Percentiles rank a stretch among this genome's conserved stretches.
Conservation (phyloP, 2,329 filamentous ascomycete species). For the Fulvia fulva region DNA sequence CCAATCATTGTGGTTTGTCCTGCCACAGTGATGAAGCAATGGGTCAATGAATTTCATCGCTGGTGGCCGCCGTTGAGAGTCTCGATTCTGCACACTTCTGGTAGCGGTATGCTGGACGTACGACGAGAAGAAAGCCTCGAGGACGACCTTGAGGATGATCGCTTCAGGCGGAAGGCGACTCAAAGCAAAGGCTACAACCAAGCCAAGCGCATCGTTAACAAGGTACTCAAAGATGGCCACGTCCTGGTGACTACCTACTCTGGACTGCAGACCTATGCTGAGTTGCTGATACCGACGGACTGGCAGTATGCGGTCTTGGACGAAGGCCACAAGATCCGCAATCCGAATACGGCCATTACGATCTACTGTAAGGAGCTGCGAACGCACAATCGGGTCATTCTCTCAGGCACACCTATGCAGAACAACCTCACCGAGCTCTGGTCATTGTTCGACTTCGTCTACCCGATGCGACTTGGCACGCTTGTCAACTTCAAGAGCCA, state of each 20-base stretch:
- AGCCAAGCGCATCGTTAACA: slow-evolving; percentile 75
- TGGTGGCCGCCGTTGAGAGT: slow-evolving; percentile 99
- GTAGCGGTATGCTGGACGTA: slow-evolving; percentile 91
- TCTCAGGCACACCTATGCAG: slow-evolving; percentile 96
- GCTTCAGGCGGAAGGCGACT: slow-evolving; percentile 21
- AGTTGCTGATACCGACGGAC: slow-evolving; percentile 73
- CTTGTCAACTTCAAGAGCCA: slow-evolving; percentile 84
- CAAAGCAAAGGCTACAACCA: slow-evolving; percentile 59
- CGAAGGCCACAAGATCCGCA: slow-evolving; percentile 96
- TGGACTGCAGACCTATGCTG: slow-evolving; percentile 86
- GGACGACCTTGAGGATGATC: slow-evolving; percentile 55
- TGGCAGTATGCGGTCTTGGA: slow-evolving; percentile 95
- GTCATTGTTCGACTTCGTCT: slow-evolving; percentile 97
- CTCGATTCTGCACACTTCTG: slow-evolving; percentile 90
- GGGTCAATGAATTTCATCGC: slow-evolving; percentile 96
- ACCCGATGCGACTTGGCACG: slow-evolving; percentile 90
- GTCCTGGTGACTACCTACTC: slow-evolving; percentile 94
- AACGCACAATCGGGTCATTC: slow-evolving; percentile 83
- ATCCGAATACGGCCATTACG: slow-evolving; percentile 91
- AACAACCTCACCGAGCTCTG: slow-evolving; percentile 94
- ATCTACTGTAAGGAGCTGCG: slow-evolving; percentile 91
- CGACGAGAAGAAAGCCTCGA: slow-evolving; percentile 58
- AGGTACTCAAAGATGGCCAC: slow-evolving; percentile 79
- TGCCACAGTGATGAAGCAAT: slow-evolving; percentile 91
- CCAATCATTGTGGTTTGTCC: slow-evolving; percentile 90